A percentile compares a stretch with the other conserved stretches of the same genome.
Conservation (phyloP, 2,329 filamentous ascomycete species). For the Biscogniauxia mediterranea region DNA sequence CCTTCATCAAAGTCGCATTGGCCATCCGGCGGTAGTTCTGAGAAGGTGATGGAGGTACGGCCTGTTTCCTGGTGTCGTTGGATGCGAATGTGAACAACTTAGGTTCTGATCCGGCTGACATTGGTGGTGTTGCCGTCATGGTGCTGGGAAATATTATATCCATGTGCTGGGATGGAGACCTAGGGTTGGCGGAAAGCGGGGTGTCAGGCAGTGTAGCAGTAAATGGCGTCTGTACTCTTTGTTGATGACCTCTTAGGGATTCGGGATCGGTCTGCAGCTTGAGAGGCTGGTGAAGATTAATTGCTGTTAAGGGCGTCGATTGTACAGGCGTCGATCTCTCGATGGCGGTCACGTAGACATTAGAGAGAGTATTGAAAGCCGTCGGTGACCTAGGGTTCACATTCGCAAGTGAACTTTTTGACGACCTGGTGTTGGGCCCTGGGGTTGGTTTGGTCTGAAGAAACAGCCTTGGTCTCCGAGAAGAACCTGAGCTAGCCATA, state of each 20-base stretch:
- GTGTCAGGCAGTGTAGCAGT: conserved; percentile 51
- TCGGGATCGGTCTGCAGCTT: conserved; percentile 37
- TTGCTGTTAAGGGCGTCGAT: conserved; percentile 48
- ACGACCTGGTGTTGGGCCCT: conserved; percentile 36
- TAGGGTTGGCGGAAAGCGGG: conserved; percentile 49
- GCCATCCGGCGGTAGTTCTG: conserved; percentile 39
- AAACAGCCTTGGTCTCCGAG: conserved; percentile 55
- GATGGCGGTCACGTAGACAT: conserved; percentile 62
- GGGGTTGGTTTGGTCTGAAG: conserved; percentile 52
- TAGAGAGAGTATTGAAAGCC: conserved; percentile 64
- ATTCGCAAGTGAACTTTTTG: conserved; percentile 42
- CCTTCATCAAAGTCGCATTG: conserved; percentile 33
- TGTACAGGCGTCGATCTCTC: conserved; percentile 54
- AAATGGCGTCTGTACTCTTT: conserved; percentile 43
- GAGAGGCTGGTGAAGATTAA: conserved; percentile 42
- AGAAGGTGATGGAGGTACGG: conserved; percentile 33
- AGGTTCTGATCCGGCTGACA: conserved; percentile 49
- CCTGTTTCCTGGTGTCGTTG: conserved; percentile 30
- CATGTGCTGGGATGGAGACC: conserved; percentile 45
- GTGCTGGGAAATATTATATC: conserved; percentile 52
- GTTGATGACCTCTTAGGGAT: conserved; percentile 32
- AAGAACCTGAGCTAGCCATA: conserved; percentile 37
- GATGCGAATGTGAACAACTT: conserved; percentile 48
- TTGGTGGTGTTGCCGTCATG: conserved; percentile 59
- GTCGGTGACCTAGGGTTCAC: conserved; percentile 60